Base-by-base conservation (phyloP, 768 basidiomycete species). In the Ramaria rubella region DNA sequence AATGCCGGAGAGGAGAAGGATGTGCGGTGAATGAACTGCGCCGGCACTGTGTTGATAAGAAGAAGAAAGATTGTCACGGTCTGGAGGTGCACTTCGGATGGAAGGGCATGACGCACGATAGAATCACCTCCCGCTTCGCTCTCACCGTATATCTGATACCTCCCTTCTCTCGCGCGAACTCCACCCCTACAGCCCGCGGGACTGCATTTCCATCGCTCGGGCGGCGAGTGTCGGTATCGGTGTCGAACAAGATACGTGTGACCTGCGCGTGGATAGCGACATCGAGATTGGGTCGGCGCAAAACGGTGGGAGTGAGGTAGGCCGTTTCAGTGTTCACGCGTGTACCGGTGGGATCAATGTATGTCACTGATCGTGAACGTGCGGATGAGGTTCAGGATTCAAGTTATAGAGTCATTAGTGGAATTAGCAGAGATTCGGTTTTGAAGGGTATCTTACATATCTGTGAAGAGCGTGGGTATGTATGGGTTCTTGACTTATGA, bases 271-370 rank as follows among this genome's bases (percentile, higher is more conserved):
- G 69, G 21, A 78, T 76, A 2, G 77, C 77, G 19, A 90, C 79
- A 24, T 73, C 83, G 23, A 90, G 72, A 60, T 89, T 89, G 4
- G 79, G 79, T 38, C 87, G 75, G 3, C 74, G 72, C 5, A 88
- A 74, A 3, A 87, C 86, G 0, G 81, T 73, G 0, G 76, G 69
- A 0, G 85, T 87, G 33, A 89, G 75, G 63, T 88, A 88, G 0
- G 83, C 85, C 1, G 77, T 70, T 63, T 87, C 85, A 0, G 82
- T 75, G 1, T 85, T 81, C 8, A 83, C 82, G 0, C 87, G 79
- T 55, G 71, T 68, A 31, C 74, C 73, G 14, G 72, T 73, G 30
- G 72, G 58, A 62, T 81, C 75, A 50, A 88, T 74, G 60, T 84
- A 88, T 0, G 84, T 85, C 82, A 87, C 87, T 87, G 59, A 0